Evolutionary conservation across 177 flowering plant genomes (phyloP).

Genomic region (Vitis hybrid): DNA sequence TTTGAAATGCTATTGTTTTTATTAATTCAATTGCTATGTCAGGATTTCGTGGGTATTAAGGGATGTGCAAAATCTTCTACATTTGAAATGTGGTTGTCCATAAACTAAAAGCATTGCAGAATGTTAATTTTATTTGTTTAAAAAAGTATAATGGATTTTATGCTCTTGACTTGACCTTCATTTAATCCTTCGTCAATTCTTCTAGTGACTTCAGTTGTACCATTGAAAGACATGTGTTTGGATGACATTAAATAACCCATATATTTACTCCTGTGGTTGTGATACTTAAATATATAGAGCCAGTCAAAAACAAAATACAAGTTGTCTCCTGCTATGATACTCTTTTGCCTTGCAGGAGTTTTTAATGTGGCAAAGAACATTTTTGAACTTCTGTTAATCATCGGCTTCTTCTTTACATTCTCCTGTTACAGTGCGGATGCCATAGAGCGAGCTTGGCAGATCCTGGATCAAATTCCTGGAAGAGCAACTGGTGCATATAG

Average conservation of each 20-base stretch:
- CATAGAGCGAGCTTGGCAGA: slow-evolving; percentile 76
- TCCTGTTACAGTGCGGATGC: slow-evolving; percentile 63
- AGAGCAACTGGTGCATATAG: slow-evolving; percentile 95
- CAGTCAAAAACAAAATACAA: background rate
- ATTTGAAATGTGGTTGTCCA: too few species aligned
- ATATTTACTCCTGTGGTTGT: background rate
- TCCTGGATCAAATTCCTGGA: slow-evolving; percentile 91
- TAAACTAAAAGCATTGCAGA: too few species aligned
- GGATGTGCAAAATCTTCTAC: too few species aligned
- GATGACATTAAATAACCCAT: background rate
- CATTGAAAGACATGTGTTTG: too few species aligned
- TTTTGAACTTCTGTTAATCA: background rate
- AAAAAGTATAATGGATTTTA: background rate
- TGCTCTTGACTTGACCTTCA: background rate
- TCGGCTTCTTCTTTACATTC: slow-evolving; percentile 1
- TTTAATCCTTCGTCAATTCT: background rate
- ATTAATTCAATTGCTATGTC: too few species aligned
- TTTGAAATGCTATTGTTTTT: too few species aligned
- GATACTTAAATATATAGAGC: background rate
- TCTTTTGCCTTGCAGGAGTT: background rate
- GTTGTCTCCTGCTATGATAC: background rate
- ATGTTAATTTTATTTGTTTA: background rate
- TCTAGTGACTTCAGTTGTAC: background rate
- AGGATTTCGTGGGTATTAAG: too few species aligned
- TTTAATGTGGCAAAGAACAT: background rate